Base-by-base conservation (phyloP, 2,329 filamentous ascomycete genomes). In the Aspergillus persii region DNA sequence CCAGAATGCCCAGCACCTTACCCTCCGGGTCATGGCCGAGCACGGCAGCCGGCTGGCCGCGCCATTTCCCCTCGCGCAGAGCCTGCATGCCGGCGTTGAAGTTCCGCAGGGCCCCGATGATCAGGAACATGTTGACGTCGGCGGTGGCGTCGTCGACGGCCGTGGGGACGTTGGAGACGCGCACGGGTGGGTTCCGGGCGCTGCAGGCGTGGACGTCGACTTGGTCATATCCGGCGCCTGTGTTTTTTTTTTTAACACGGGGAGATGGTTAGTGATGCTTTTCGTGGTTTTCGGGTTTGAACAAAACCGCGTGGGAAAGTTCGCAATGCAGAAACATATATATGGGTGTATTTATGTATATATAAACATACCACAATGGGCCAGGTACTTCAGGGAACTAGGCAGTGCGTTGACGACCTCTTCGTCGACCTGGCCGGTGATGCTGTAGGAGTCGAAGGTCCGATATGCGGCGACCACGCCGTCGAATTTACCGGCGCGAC, bases 141-240 rank as follows among this genome's bases (percentile, higher is more conserved):
- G 92, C 92, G 0, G 92, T 96, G 41, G 91, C 86, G 72, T 95
- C 89, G 73, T 95, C 88, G 48, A 92, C 89, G 30, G 89, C 89
- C 0, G 84, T 87, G n/a, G 91, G 92, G 1, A 89, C 88, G 75
- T 96, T 95, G 63, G 90, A 92, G 36, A 96, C 89, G 47, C 80
- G 82, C 63, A 96, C 83, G 3, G 77, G 75, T 2, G 76, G 75
- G 27, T 80, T 79, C 55, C 85, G 86, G 1, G 80, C 79, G 8
- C 86, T 89, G 79, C 90, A 94, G 44, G 89, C 88, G 50, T 83
- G 73, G 8, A 93, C 81, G 73, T 93, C 88, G 63, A 96, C 81
- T 73, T 92, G 89, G 74, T 96, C 92, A 76, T 96, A 96, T 41
- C 92, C 92, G 57, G 92, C 90, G 61, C 90, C 88, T 89, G 61